Base-by-base conservation (phyloP, 345 rosid genomes). In the Boechera stricta region DNA sequence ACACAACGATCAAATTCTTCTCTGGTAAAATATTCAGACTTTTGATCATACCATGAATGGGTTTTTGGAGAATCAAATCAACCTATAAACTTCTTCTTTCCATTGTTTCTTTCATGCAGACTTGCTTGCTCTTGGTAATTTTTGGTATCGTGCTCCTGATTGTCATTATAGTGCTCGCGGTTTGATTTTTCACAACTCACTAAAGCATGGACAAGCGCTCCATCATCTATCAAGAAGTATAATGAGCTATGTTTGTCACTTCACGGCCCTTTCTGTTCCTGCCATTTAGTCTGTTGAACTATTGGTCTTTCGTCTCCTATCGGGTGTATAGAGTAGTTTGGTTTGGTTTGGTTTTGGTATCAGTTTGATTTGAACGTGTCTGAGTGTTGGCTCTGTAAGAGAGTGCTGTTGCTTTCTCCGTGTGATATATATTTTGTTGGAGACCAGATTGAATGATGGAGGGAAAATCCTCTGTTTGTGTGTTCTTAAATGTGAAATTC, bases 101-200 rank as follows among this genome's bases (percentile, higher is more conserved):
- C 48, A 28, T 72, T 58, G 68, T 54, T 32, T 21, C 55, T 39
- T 68, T 11, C 78, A 28, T 73, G 84, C 90, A 94, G 98, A 32
- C 88, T 13, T 94, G 98, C 85, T 85, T 94, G 91, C 92, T 94
- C 78, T 70, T 94, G 91, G 97, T 94, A 84, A 92, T 92, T 73
- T 94, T 94, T 10, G 98, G 97, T 49, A 86, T 89, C 9, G 94
- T 90, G 75, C 91, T 94, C 55, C 94, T 94, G 81, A 92, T 92
- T 21, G 91, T 92, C 82, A 85, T 94, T 45, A 75, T 92, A 63
- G 87, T 94, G 55, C 97, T 94, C 2, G 88, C 91, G 3, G 96
- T 92, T 60, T 94, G 77, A 90, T 74, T 59, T 57, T 24, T 13
- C 16, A 10, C 39, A 51, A 62, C 48, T 53, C 39, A 24, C 4